Base-by-base conservation (phyloP, 306 rosid genomes). In the Abrus pulchellus region DNA sequence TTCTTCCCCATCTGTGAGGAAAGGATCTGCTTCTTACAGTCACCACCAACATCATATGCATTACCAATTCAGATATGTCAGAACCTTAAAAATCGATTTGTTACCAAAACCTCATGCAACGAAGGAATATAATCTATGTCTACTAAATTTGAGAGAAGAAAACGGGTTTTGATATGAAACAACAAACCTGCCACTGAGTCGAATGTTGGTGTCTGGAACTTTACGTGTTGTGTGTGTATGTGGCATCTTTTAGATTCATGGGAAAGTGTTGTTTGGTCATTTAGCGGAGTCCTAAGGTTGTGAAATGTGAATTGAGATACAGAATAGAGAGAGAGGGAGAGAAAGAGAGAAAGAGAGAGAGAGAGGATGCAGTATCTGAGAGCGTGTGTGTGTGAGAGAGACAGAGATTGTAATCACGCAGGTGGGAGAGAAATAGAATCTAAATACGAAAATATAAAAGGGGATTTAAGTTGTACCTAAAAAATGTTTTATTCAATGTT, bases 1-100 rank as follows among this genome's bases (percentile, higher is more conserved):
- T 95, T 95, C 93, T 93, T 95, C 68, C 97, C 98, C 99, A 95
- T 95, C 76, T 77, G 59, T 48, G 73, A 60, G 38, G 55, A 84
- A 79, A 63, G 9, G 77, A 84, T 75, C 55, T 63, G 69, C 71
- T 79, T 79, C 86, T 74, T 32, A 84, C 59, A 45, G 28, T 36
- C 68, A 36, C 27, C 30, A 29, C 40, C 48, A 44, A 62, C 41
- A 64, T 81, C 57, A 76, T n/a, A 43, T 70, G 54, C 14, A 69
- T 64, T 5, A 77, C 55, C 60, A 72, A 85, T 68, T 36, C 67
- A 77, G 71, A 77, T 75, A 78, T 33, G 13, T 62, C 76, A 40
- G 68, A 77, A 68, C 36, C 33, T 60, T 29, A 66, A 72, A 52
- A 36, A 8, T 6, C 12, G 68, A 38, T 11, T 74, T 74, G n/a